Percentiles rank a stretch among this genome's conserved stretches.
Evolutionary conservation across 495 filamentous ascomycete species (phyloP).

Genomic region (Cercophora scortea): DNA sequence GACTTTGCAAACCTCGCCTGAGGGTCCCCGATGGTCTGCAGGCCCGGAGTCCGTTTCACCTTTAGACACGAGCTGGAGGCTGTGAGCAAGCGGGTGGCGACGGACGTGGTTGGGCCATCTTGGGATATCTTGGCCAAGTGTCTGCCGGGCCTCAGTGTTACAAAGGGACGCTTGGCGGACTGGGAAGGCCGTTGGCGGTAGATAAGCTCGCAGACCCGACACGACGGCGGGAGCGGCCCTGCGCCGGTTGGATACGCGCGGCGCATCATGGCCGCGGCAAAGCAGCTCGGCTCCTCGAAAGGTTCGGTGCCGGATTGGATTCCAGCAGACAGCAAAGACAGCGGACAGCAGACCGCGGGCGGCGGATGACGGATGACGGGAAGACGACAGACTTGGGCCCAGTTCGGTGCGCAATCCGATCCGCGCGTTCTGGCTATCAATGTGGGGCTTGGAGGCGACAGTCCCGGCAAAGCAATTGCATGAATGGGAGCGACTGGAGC

Average conservation of each 20-base stretch:
- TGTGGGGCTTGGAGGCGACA: not conserved
- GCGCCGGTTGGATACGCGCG: conserved; percentile 11
- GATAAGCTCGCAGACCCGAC: conserved; percentile 20
- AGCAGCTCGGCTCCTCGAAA: no score
- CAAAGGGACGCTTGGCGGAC: conserved; percentile 14
- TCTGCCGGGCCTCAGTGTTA: conserved; percentile 11
- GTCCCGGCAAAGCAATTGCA: not conserved
- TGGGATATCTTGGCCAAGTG: conserved; percentile 9
- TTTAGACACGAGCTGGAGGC: conserved; percentile 14
- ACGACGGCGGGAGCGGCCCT: conserved; percentile 12
- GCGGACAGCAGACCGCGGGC: not conserved
- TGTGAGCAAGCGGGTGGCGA: conserved; percentile 14
- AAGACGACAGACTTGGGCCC: not conserved
- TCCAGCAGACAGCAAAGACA: not conserved
- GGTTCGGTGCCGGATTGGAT: not conserved
- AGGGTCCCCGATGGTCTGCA: not conserved
- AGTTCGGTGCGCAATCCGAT: not conserved
- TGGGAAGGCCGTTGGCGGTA: conserved; percentile 7
- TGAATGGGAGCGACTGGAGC: not conserved
- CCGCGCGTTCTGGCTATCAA: not conserved
- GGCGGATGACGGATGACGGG: no score
- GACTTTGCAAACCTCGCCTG: conserved; percentile 9
- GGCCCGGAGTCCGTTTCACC: conserved; percentile 9
- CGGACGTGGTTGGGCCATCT: conserved; percentile 4
- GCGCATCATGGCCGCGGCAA: conserved; percentile 12